Evolutionary conservation across 2,329 filamentous ascomycete species (phyloP), one percentile per base, ranked within the genome.

Genomic region (Ophiostoma sp.): DNA sequence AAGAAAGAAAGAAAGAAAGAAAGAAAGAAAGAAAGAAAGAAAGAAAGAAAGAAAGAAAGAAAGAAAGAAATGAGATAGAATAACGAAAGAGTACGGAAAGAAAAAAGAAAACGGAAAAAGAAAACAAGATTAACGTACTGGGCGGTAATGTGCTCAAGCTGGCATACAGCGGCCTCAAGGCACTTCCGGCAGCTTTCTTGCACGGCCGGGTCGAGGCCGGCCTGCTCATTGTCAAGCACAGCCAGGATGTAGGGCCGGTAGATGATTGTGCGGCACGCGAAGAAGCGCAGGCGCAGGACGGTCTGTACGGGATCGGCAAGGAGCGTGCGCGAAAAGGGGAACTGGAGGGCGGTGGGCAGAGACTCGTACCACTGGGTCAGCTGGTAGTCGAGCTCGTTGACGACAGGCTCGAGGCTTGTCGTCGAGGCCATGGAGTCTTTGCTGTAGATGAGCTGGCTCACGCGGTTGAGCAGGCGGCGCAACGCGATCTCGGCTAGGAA

Each of bases 351-450:
- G 55, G 85, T 76, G 5, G 91, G 91, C 60, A 95, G 81, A 72
- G 86, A 89, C 74, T 93, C 90, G 75, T 94, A 93, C 91, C 91
- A 95, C 75, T 94, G 91, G 5, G 87, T 89, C 65, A 95, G 80
- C 77, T 95, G 91, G 75, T 88, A 93, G 76, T 94, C 91, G 49
- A 95, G 83, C 76, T 94, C 91, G 12, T 88, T 87, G 38, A 92
- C 90, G 11, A 95, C 85, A 0, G 90, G 91, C 70, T 91, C 90
- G 47, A 94, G 81, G 72, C 88, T 89, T 14, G 87, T 86, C 18
- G 90, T 89, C 12, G 89, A 89, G 16, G 88, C 84, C 76, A 87
- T 86, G 3, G 87, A 88, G 74, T 89, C 87, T 74, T 90, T 89
- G 64, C 89, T 89, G 76, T 93, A 93, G 71, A 93, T 89, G 73